phyloP scores from a whole-genome alignment of 345 rosid genomes.

The Iberis pinnata region DNA sequence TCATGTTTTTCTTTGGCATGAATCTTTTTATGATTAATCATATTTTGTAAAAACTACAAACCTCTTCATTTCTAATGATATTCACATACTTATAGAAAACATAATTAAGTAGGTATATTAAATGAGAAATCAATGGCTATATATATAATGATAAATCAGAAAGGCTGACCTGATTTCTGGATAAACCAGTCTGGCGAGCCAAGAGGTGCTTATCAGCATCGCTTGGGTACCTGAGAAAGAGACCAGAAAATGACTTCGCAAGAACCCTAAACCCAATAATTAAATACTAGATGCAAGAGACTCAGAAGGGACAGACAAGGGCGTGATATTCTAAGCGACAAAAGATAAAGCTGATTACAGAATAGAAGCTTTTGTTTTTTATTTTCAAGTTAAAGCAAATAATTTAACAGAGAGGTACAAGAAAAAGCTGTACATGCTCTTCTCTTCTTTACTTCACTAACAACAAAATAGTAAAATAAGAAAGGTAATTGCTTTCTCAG shows the following conservation, averaged over 20 bases:
- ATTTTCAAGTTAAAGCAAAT: constrained; percentile 19
- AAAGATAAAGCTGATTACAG: constrained; percentile 31
- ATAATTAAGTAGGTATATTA: neutral
- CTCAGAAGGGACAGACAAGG: constrained; percentile 43
- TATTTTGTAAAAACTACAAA: too few relatives aligned
- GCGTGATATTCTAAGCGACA: constrained; percentile 71
- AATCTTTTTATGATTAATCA: too few relatives aligned
- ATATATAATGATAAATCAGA: too few relatives aligned
- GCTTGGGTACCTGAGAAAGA: constrained; percentile 98
- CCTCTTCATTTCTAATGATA: too few relatives aligned
- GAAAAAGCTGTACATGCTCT: constrained; percentile 17
- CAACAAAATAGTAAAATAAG: constrained; percentile 30
- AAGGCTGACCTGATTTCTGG: constrained; percentile 85
- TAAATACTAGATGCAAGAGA: too few relatives aligned
- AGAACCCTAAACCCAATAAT: constrained; percentile 28
- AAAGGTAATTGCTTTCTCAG: constrained; percentile 45
- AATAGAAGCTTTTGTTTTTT: constrained; percentile 18
- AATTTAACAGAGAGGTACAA: constrained; percentile 6
- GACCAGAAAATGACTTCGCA: constrained; percentile 80
- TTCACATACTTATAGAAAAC: too few relatives aligned
- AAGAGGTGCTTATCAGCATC: constrained; percentile 99
- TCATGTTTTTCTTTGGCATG: too few relatives aligned
- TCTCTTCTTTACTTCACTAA: constrained; percentile 27
- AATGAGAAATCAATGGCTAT: too few relatives aligned
- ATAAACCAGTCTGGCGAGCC: constrained; percentile 97